Conservation (phyloP, 2,329 filamentous ascomycete genomes). For the Emergomyces orientalis region DNA sequence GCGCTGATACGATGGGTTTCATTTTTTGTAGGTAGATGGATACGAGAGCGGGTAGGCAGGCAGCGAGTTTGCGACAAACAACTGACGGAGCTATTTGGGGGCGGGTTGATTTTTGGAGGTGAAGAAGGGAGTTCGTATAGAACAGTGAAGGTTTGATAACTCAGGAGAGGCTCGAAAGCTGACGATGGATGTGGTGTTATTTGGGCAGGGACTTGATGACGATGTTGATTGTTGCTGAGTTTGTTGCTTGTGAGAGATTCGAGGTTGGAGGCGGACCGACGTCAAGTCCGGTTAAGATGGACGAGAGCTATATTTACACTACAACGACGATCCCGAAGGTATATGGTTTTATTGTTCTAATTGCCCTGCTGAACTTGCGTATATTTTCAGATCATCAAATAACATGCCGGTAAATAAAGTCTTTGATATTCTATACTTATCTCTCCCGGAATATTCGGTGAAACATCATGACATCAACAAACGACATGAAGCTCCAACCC, state of each 20-base stretch:
- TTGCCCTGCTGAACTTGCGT: no score
- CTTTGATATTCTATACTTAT: background rate
- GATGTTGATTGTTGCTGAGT: background rate
- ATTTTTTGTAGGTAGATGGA: constrained; percentile 45
- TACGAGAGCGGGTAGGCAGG: constrained; percentile 11
- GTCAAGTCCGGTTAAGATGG: background rate
- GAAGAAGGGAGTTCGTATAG: constrained; percentile 3
- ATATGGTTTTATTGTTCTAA: no score
- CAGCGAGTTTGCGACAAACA: background rate
- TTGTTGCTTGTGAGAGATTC: background rate
- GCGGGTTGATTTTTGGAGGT: background rate
- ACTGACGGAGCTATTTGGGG: background rate
- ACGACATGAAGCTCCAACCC: background rate
- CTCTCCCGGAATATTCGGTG: background rate
- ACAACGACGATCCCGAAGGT: background rate
- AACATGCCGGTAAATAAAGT: background rate
- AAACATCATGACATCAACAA: background rate
- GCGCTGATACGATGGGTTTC: constrained; percentile 87
- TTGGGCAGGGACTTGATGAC: background rate
- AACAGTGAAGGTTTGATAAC: background rate
- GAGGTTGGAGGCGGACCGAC: background rate
- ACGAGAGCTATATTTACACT: background rate
- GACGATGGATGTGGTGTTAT: background rate
- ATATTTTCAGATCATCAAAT: background rate
- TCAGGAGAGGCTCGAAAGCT: background rate